Base-by-base conservation (phyloP, 345 rosid genomes). In the Corymbia maculata region DNA sequence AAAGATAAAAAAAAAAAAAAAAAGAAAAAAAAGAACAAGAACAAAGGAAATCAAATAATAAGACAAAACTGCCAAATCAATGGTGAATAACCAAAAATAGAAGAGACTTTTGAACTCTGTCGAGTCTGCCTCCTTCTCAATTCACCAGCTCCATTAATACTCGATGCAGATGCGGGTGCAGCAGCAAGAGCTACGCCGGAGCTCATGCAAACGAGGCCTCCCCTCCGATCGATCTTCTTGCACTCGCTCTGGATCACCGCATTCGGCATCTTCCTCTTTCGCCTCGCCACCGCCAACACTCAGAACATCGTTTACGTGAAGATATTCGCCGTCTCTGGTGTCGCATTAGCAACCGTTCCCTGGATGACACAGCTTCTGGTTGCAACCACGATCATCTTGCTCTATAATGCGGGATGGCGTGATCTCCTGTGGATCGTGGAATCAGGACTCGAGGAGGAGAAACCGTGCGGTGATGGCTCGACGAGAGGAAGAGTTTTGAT, bases 21-120 rank as follows among this genome's bases (percentile, higher is more conserved):
- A 1, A 3, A 6, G 3, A 0, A 21, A 21, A n/a, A 2, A n/a
- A 15, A 68, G 17, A 30, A 7, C 10, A 59, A 0, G 30, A 59
- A 30, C 79, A 4, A 30, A 30, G 79, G 36, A 36, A 30, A 68
- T 32, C 21, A 15, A 68, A 68, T 30, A 16, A 30, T 30, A 15
- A 36, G 75, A 64, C 21, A 30, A 68, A 68, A 68, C 79, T 14
- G 36, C 79, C 79, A 30, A 68, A 68, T 68, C 79, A 30, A 68
- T 68, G 79, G 79, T 68, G 44, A 68, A 68, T 68, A 15, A 68
- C 79, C 42, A 30, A 66, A 66, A 66, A 66, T 30, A 30, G 12
- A 68, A 66, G 17, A 68, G 2, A 15, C 79, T 68, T 30, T 30
- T 68, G 11, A 30, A 68, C 79, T 4, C 44, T 68, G 44, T n/a